Base-by-base conservation (phyloP, 768 basidiomycete species). In the Pisolithus albus region DNA sequence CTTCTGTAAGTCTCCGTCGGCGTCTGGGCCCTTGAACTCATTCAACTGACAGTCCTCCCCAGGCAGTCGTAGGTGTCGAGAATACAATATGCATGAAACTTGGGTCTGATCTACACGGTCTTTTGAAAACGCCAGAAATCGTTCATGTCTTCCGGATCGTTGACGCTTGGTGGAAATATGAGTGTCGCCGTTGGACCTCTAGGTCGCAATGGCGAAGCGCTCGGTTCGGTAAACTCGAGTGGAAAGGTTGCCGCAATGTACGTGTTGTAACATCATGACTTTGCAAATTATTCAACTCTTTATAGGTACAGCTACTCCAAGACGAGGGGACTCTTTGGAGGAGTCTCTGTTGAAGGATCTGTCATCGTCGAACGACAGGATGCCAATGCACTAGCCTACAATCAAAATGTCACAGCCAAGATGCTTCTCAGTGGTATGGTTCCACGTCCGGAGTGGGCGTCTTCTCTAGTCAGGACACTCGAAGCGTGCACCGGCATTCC, bases 331-430 rank as follows among this genome's bases (percentile, higher is more conserved):
- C 78, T 97, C 3, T 97, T 96, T 54, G 94, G 95, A 28, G 95
- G 95, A 5, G 76, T 96, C 10, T 92, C 89, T 16, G 65, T 90
- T 10, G 88, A 90, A 71, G 92, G 92, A 11, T 89, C 88, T 1
- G 84, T 96, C 47, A 93, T 98, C 53, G 78, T 96, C 15, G 95
- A 96, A 68, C 81, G 95, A 37, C 88, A 92, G 62, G 95, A 99
- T 66, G 91, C 92, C 8, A 97, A 96, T 63, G 73, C 80, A 1
- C 75, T 84, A 46, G 94, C 94, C 2, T 96, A 96, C 62, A 64
- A 64, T 38, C 77, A 80, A 2, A 77, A 84, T 49, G 88, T 93
- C 16, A 83, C 85, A 1, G 84, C 76, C 2, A 86, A 85, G 64
- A 77, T 85, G 64, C 80, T 99, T 23, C 82, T 99, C 15, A 84